Percentiles rank a stretch among this genome's conserved stretches.
These are phyloP conservation scores for Cladosporium sp. DNA, from an alignment of 2,329 filamentous ascomycete genomes.

Conservation along the genomic window DNA sequence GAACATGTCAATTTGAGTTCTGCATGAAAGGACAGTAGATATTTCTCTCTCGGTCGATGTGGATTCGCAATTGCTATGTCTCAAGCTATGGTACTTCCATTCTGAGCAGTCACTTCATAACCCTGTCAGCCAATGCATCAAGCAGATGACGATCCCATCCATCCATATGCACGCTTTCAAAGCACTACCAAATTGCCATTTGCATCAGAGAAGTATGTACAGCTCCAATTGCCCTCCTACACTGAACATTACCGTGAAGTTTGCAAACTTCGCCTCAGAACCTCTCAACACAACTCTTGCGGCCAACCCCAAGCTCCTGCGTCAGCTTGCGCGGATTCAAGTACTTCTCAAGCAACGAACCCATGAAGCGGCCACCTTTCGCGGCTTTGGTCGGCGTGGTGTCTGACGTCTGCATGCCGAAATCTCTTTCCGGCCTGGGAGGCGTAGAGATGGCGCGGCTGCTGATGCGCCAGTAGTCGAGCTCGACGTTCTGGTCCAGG, in stretches of 20 bases:
- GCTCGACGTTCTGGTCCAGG: conserved; percentile 29
- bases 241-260: not conserved
- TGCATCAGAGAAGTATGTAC: too few relatives aligned
- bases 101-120: too few relatives aligned
- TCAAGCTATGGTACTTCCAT: too few relatives aligned
- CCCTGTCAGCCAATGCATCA: too few relatives aligned
- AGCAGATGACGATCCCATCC: too few relatives aligned
- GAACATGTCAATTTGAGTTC: too few relatives aligned
- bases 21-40: too few relatives aligned
- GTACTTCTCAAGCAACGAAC: not conserved
- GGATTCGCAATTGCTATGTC: too few relatives aligned
- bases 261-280: not conserved
- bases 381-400: conserved; percentile 1
- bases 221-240: not conserved
- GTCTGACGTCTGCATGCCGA: not conserved
- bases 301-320: not conserved
- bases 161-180: too few relatives aligned
- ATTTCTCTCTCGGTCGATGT: too few relatives aligned
- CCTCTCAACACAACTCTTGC: not conserved
- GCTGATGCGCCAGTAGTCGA: conserved; percentile 26
- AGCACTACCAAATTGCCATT: too few relatives aligned
- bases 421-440: not conserved
- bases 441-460: not conserved
- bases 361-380: not conserved
- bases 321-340: not conserved